phyloP scores from a whole-genome alignment of 2,329 filamentous ascomycete species.

The Xylaria sp. region DNA sequence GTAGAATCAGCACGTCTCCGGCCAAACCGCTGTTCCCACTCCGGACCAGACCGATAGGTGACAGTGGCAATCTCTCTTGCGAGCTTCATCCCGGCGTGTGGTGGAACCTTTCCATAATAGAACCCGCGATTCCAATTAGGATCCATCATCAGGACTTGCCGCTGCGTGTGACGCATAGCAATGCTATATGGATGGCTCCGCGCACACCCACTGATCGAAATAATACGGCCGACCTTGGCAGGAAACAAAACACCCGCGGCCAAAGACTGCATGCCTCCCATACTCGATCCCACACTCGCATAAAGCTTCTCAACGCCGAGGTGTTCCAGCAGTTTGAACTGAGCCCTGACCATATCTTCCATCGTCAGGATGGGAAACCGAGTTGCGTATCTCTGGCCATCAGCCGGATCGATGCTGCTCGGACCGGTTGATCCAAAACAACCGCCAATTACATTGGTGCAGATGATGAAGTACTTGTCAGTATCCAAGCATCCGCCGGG shows the following conservation, averaged over 20 bases:
- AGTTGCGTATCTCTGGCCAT: conserved; percentile 90
- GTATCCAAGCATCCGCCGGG: conserved; percentile 88
- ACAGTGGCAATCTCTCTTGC: conserved; percentile 97
- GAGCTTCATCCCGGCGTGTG: conserved; percentile 97
- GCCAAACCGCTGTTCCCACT: conserved; percentile 97
- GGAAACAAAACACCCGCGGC: conserved; percentile 88
- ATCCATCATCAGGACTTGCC: conserved; percentile 99
- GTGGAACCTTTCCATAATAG: conserved; percentile 89
- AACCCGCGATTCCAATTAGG: conserved; percentile 96
- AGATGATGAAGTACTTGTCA: conserved; percentile 90
- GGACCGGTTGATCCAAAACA: conserved; percentile 97
- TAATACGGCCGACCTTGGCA: conserved; percentile 81
- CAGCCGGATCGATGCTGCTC: conserved; percentile 85
- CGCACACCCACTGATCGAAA: conserved; percentile 92
- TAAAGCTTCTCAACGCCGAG: conserved; percentile 83
- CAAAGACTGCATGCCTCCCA: conserved; percentile 98
- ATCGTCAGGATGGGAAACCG: conserved; percentile 95
- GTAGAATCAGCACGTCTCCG: conserved; percentile 85
- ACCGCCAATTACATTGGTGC: conserved; percentile 95
- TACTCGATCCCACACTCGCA: conserved; percentile 93
- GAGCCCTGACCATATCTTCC: conserved; percentile 96
- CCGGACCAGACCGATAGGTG: conserved; percentile 94
- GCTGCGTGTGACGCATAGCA: conserved; percentile 97
- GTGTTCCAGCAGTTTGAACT: conserved; percentile 86
- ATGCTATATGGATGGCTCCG: conserved; percentile 97